Conservation (phyloP, 768 basidiomycete species). For the Amanita rimosa region DNA sequence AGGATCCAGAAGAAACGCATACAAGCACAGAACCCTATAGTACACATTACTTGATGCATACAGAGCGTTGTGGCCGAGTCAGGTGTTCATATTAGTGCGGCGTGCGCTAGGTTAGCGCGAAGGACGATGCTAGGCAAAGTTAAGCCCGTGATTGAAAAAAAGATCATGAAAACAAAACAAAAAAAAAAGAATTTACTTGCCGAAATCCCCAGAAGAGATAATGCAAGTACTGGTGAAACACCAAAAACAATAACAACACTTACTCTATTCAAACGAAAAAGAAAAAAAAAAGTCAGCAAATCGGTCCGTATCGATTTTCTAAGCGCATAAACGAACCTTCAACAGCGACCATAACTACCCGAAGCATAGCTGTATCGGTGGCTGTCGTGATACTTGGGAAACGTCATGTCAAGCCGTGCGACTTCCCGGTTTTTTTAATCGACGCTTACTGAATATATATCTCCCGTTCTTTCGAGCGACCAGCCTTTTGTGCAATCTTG, state of each 20-base stretch:
- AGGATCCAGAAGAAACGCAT: background rate
- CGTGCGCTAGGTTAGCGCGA: slow-evolving; percentile 4
- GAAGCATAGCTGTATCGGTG: slow-evolving; percentile 78
- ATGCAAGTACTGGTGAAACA: slow-evolving; percentile 1
- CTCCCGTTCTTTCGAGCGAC: slow-evolving; percentile 76
- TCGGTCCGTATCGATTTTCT: background rate
- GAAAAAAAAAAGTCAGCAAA: slow-evolving; percentile 10
- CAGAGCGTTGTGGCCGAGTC: background rate
- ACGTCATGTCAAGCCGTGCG: background rate
- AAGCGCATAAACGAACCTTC: slow-evolving; percentile 54
- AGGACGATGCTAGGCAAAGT: background rate
- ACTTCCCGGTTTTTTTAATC: background rate
- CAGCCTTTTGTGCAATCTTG: slow-evolving; percentile 74
- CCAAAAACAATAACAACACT: slow-evolving; percentile 29
- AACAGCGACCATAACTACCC: slow-evolving; percentile 92
- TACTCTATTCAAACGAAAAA: slow-evolving; percentile 43
- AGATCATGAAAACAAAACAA: too few relatives aligned
- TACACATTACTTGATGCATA: slow-evolving; percentile 5
- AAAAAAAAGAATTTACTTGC: slow-evolving; percentile 5
- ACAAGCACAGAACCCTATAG: background rate
- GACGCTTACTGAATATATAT: slow-evolving; percentile 86
- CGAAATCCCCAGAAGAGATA: background rate
- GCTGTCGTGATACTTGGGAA: slow-evolving; percentile 66
- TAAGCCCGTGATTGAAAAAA: background rate
- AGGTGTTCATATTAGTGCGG: slow-evolving; percentile 2